Percentiles rank a stretch among this genome's conserved stretches.
Conservation (phyloP, 1,139 yeast species). For the Pichia sp. region DNA sequence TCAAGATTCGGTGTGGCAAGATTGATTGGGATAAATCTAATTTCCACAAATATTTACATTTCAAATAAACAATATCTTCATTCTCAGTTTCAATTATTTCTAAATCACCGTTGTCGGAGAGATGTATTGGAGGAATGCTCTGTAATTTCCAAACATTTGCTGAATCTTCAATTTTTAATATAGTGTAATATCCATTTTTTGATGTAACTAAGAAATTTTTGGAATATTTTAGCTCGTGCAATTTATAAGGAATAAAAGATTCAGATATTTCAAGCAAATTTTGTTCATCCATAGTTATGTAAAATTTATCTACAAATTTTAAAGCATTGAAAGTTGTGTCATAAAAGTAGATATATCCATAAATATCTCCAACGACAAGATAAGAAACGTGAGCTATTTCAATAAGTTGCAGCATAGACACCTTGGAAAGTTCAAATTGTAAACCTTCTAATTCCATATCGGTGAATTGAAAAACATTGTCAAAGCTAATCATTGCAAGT, state of each 20-base stretch:
- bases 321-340: too few relatives aligned
- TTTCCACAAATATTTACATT: slow-evolving; percentile 40
- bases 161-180: neutral
- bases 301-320: too few relatives aligned
- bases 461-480: neutral
- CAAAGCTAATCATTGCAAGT: neutral
- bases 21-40: slow-evolving; percentile 32
- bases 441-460: neutral
- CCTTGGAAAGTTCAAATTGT: neutral
- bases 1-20: slow-evolving; percentile 38
- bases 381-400: neutral
- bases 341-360: neutral
- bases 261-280: too few relatives aligned
- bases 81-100: slow-evolving; percentile 9
- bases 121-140: neutral
- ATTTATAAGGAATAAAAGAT: slow-evolving; percentile 3
- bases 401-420: neutral
- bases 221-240: neutral
- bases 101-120: slow-evolving; percentile 5
- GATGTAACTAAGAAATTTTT: slow-evolving; percentile 8
- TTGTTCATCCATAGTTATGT: too few relatives aligned
- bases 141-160: too few relatives aligned
- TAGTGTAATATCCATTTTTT: slow-evolving; percentile 11
- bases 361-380: neutral
- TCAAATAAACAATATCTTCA: slow-evolving; percentile 19